phyloP scores from a whole-genome alignment of 495 filamentous ascomycete genomes.

The Letharia columbiana region DNA sequence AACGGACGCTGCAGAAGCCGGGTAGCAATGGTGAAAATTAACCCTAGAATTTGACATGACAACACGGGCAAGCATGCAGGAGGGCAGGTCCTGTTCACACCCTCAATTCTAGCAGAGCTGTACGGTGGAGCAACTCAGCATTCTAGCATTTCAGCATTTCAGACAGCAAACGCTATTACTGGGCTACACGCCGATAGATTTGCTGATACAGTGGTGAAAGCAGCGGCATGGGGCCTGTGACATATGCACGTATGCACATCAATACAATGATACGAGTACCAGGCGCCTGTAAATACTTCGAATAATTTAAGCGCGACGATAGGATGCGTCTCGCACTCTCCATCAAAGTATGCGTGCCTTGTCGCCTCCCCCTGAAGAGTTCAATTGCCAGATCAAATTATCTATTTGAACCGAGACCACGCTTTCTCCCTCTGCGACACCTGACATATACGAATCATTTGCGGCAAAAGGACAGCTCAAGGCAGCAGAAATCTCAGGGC shows the following conservation, averaged over 20 bases:
- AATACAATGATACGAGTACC: slow-evolving; percentile 1
- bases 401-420: not conserved
- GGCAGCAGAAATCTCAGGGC: not conserved
- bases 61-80: too few relatives aligned
- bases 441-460: slow-evolving; percentile 8
- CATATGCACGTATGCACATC: not conserved
- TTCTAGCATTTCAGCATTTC: not conserved
- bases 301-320: not conserved
- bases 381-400: not conserved
- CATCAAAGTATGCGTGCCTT: slow-evolving; percentile 7
- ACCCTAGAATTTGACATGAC: too few relatives aligned
- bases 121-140: not conserved
- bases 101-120: too few relatives aligned
- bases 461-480: slow-evolving; percentile 12
- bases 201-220: not conserved
- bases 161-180: not conserved
- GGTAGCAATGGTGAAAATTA: slow-evolving; percentile 1
- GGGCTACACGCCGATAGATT: not conserved
- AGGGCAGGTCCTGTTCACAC: too few relatives aligned
- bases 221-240: not conserved
- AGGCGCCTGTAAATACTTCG: not conserved
- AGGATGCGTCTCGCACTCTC: slow-evolving; percentile 9
- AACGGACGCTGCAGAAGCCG: not conserved
- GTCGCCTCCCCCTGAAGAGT: not conserved
- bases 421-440: slow-evolving; percentile 2